These are phyloP conservation scores for Kalaharituber pfeilii DNA, from an alignment of 2,329 filamentous ascomycete species.

Conservation along the genomic window DNA sequence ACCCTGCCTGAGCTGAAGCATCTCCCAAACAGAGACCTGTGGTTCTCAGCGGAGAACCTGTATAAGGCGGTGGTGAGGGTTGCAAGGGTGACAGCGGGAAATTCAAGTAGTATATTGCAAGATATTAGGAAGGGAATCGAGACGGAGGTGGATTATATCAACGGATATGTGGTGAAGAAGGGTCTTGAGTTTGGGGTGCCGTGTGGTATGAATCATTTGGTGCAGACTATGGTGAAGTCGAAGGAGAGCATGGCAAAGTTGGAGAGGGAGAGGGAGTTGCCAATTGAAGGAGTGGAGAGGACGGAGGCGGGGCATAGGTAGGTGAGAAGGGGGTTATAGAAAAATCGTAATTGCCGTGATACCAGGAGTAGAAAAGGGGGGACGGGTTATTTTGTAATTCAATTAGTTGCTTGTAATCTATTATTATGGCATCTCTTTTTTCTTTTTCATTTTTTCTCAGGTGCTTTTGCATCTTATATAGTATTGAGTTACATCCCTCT, in stretches of 20 bases:
- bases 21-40: constrained; percentile 32
- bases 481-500: too few species aligned
- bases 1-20: constrained; percentile 55
- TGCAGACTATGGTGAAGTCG: constrained; percentile 55
- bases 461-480: too few species aligned
- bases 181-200: constrained; percentile 57
- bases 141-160: constrained; percentile 70
- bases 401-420: too few species aligned
- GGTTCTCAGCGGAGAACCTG: constrained; percentile 27
- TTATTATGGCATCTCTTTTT: too few species aligned
- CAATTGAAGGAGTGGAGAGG: constrained; percentile 10
- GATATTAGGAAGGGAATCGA: constrained; percentile 43
- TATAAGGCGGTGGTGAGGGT: constrained; percentile 30
- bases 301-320: too few species aligned
- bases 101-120: constrained; percentile 46
- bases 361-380: too few species aligned
- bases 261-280: constrained; percentile 6
- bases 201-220: constrained; percentile 53
- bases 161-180: constrained; percentile 66
- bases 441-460: too few species aligned
- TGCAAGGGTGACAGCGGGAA: constrained; percentile 16
- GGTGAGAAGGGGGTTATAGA: too few species aligned
- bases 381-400: too few species aligned
- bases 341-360: too few species aligned
- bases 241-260: constrained; percentile 37